These are phyloP conservation scores for Lobosporangium transversale DNA, from an alignment of 192 early-diverging fungal genomes.

Conservation along the genomic window DNA sequence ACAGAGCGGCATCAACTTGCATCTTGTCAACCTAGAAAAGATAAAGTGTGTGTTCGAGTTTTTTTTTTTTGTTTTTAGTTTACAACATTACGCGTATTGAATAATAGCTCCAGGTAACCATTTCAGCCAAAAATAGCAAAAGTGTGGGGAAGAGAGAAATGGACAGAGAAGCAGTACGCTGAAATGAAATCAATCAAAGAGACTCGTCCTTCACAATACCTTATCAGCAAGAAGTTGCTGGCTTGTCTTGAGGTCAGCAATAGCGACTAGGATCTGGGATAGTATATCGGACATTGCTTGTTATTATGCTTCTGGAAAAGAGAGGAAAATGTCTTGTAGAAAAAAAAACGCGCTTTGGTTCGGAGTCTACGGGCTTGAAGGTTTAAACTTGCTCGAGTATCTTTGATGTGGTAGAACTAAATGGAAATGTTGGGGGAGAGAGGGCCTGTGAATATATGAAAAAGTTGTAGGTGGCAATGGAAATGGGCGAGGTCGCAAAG, in stretches of 20 bases:
- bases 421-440: neutral
- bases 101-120: no score
- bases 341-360: neutral
- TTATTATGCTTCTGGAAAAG: neutral
- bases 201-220: slow-evolving; percentile 7
- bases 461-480: neutral
- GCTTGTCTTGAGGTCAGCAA: slow-evolving; percentile 31
- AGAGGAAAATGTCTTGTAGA: neutral
- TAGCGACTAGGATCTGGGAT: slow-evolving; percentile 35
- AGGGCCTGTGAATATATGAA: no score
- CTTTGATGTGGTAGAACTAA: neutral
- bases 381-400: neutral
- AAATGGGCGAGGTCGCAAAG: slow-evolving; percentile 9
- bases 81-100: neutral
- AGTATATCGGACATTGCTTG: slow-evolving; percentile 41
- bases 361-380: no score
- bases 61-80: neutral
- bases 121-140: neutral
- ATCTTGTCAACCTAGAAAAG: slow-evolving; percentile 52
- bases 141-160: neutral
- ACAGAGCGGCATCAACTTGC: slow-evolving; percentile 12
- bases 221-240: slow-evolving; percentile 42
- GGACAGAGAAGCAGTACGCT: neutral
- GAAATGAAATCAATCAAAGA: neutral
- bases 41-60: no score